These are phyloP conservation scores for Cladosporium oxysporum DNA, from an alignment of 2,329 filamentous ascomycete genomes.

Conservation along the genomic window DNA sequence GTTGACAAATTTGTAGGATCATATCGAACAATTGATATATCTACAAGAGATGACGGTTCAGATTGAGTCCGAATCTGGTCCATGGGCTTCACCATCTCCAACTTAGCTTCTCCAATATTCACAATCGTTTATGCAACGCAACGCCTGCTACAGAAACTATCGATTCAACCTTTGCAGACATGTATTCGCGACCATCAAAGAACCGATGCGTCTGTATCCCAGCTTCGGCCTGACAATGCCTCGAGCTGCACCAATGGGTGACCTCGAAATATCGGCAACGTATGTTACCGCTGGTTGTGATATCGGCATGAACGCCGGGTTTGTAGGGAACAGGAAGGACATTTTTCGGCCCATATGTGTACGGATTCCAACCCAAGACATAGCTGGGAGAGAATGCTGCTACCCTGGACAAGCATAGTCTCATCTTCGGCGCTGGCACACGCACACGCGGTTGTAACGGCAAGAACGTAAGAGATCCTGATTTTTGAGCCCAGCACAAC, in stretches of 20 bases:
- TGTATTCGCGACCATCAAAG: conserved; percentile 46
- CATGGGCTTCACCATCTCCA: background rate
- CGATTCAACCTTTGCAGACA: background rate
- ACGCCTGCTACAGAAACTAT: background rate
- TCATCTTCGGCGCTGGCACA: conserved; percentile 3
- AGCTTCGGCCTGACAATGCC: conserved; percentile 44
- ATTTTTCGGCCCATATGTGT: conserved; percentile 33
- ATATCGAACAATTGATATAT: background rate
- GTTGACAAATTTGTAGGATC: background rate
- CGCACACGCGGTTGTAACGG: background rate
- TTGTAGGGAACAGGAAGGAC: conserved; percentile 33
- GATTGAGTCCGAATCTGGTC: background rate
- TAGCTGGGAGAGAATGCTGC: conserved; percentile 30
- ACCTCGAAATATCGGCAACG: conserved; percentile 38
- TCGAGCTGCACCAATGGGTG: conserved; percentile 41
- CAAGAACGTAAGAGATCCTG: background rate
- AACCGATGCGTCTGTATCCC: conserved; percentile 46
- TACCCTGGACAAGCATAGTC: background rate
- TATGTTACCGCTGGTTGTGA: conserved; percentile 33
- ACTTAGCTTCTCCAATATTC: background rate
- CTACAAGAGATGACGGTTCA: background rate
- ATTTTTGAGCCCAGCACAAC: no score
- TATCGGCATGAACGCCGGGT: conserved; percentile 38
- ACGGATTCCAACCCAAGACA: conserved; percentile 36
- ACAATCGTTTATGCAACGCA: background rate